Conservation (phyloP, 1,139 yeast genomes). For the Taphrina pruni region DNA sequence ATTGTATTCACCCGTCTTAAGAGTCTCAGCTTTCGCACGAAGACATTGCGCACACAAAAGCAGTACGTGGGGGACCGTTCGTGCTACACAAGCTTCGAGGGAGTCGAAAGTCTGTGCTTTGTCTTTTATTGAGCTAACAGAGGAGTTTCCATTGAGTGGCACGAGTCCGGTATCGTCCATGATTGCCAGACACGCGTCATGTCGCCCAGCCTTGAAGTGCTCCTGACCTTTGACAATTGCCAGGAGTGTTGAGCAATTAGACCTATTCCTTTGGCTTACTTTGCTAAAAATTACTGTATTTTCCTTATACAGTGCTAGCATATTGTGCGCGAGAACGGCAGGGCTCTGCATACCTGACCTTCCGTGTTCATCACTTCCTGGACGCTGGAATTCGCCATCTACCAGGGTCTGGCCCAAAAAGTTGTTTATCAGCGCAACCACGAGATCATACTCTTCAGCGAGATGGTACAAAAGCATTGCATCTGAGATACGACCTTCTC, state of each 20-base stretch:
- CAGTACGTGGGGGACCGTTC: conserved; percentile 79
- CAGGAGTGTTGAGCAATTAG: conserved; percentile 69
- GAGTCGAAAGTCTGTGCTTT: conserved; percentile 65
- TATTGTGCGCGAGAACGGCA: conserved; percentile 54
- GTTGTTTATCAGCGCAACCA: conserved; percentile 75
- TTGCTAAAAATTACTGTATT: conserved; percentile 50
- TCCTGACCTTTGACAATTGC: conserved; percentile 73
- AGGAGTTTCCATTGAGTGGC: conserved; percentile 58
- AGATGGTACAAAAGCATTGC: conserved; percentile 85
- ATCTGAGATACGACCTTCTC: conserved; percentile 88
- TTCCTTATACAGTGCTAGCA: conserved; percentile 52
- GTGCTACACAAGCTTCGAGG: conserved; percentile 72
- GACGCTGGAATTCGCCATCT: conserved; percentile 6
- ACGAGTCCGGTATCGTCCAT: conserved; percentile 68
- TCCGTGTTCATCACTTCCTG: conserved; percentile 50
- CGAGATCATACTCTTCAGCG: conserved; percentile 86
- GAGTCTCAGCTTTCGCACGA: conserved; percentile 64
- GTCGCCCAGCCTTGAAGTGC: conserved; percentile 63
- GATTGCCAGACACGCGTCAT: conserved; percentile 61
- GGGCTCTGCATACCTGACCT: conserved; percentile 54
- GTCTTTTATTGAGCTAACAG: conserved; percentile 59
- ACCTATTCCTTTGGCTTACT: conserved; percentile 49
- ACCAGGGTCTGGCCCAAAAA: conserved; percentile 75
- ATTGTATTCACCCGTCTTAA: conserved; percentile 59
- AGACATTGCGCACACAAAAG: conserved; percentile 79